Evolutionary conservation across 352 stramenopile genomes (phyloP), one percentile per base, ranked within the genome.

Genomic region (Globisporangium perplexum): DNA sequence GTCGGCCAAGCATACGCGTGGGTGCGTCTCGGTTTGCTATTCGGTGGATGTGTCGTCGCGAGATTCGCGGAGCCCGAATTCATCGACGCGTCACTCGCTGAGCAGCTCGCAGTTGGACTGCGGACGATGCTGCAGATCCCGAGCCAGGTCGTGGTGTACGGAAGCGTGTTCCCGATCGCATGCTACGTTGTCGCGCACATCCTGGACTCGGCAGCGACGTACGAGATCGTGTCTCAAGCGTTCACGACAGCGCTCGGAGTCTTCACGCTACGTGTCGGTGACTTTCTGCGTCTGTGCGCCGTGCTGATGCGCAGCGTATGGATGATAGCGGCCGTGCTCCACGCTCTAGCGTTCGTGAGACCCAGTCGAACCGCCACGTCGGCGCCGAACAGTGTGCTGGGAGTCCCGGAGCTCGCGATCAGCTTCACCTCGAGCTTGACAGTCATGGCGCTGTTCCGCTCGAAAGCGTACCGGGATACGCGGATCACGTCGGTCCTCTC

Each of bases 111-210:
- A 10, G 45, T 24, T 0, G 60, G 56, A 0, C n/a, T 60, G 5
- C 57, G 54, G 17, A 67, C 59, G 14, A 22, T 68, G 18, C 62
- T 72, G 10, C 23, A 62, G 49, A 31, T 76, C 0, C 68, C 68
- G 11, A 71, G 64, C 28, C 68, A 76, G 49, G 55, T 68, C 1
- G 53, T 71, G 17, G 51, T 71, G 20, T 76, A 74, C 43, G 68
- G 68, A 2, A 71, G 57, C 10, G n/a, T 63, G 10, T 36, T 72
- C 23, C 68, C 68, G 1, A 65, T 77, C 17, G 12, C 24, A 1
- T 74, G 65, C 47, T 77, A 77, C 53, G 43, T 57, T 0, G 1
- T 72, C 4, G 65, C 68, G 1, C 68, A 77, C 26, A 20, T 59
- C 5, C 50, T 77, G 23, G 68, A 77, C 47, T 47, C 65, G 11